These are phyloP conservation scores for Trifolium pratense DNA, from an alignment of 306 rosid genomes.

Conservation along the genomic window DNA sequence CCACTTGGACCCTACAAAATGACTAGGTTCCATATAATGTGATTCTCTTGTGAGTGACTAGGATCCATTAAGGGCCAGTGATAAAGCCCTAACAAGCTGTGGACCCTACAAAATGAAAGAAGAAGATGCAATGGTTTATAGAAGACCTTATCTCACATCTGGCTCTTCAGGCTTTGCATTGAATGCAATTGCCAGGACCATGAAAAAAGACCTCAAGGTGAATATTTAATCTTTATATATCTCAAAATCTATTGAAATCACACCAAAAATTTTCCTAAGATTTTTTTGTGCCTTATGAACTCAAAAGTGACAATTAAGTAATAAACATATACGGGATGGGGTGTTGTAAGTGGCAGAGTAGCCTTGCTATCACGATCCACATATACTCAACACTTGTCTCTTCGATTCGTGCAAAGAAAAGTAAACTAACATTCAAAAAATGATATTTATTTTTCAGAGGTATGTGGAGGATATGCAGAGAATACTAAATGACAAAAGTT, in stretches of 20 bases:
- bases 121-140: slow-evolving; percentile 92
- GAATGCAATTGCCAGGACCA: slow-evolving; percentile 82
- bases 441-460: slow-evolving; percentile 45
- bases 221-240: no score
- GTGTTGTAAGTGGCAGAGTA: neutral
- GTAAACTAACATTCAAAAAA: neutral
- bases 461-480: slow-evolving; percentile 71
- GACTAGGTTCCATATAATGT: neutral
- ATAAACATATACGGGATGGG: neutral
- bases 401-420: neutral
- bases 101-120: slow-evolving; percentile 94
- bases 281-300: neutral
- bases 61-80: slow-evolving; percentile 97
- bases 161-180: slow-evolving; percentile 91
- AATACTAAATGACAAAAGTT: slow-evolving; percentile 58
- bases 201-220: slow-evolving; percentile 88
- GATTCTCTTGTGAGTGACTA: slow-evolving; percentile 40
- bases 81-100: slow-evolving; percentile 76
- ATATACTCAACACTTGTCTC: neutral
- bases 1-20: neutral
- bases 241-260: no score
- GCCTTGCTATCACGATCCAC: neutral
- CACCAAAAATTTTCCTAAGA: neutral
- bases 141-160: slow-evolving; percentile 91
- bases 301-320: slow-evolving; percentile 44